Evolutionary conservation across 2,329 filamentous ascomycete species (phyloP).

Genomic region (Tolypocladium tropicale): DNA sequence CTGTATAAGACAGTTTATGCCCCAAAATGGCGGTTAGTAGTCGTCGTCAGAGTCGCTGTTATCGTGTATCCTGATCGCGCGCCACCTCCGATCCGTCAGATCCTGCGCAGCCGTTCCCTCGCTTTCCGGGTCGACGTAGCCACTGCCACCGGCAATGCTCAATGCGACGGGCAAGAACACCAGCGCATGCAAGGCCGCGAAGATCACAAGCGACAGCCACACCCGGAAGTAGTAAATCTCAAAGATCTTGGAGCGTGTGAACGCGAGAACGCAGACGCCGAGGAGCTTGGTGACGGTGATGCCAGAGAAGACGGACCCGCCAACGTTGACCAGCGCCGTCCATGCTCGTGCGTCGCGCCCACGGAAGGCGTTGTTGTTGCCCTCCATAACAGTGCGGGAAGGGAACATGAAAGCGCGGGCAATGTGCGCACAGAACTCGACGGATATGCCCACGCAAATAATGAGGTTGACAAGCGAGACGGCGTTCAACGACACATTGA

Average conservation of each 20-base stretch:
- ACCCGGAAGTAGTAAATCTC: constrained; percentile 99
- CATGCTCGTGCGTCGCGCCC: constrained; percentile 79
- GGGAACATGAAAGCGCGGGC: constrained; percentile 95
- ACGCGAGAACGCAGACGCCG: constrained; percentile 84
- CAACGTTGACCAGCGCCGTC: constrained; percentile 90
- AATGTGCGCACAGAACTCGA: constrained; percentile 97
- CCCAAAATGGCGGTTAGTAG: constrained; percentile 19
- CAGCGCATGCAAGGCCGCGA: constrained; percentile 80
- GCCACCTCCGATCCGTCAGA: constrained; percentile 66
- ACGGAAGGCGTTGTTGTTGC: constrained; percentile 64
- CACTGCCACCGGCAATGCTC: constrained; percentile 74
- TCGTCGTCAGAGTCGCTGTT: constrained; percentile 64
- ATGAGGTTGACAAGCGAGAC: constrained; percentile 93
- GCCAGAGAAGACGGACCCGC: constrained; percentile 86
- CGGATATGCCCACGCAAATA: constrained; percentile 91
- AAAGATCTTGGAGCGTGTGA: constrained; percentile 95
- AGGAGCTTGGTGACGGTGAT: constrained; percentile 95
- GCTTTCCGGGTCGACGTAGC: constrained; percentile 78
- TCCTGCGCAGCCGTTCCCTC: constrained; percentile 88
- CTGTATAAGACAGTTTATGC: no score
- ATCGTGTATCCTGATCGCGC: constrained; percentile 67
- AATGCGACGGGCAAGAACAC: constrained; percentile 86
- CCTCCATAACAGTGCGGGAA: constrained; percentile 67
- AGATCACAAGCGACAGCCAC: constrained; percentile 84
- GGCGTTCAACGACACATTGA: constrained; percentile 83